Conservation (phyloP, 345 rosid genomes). For the Pugionium cornutum region DNA sequence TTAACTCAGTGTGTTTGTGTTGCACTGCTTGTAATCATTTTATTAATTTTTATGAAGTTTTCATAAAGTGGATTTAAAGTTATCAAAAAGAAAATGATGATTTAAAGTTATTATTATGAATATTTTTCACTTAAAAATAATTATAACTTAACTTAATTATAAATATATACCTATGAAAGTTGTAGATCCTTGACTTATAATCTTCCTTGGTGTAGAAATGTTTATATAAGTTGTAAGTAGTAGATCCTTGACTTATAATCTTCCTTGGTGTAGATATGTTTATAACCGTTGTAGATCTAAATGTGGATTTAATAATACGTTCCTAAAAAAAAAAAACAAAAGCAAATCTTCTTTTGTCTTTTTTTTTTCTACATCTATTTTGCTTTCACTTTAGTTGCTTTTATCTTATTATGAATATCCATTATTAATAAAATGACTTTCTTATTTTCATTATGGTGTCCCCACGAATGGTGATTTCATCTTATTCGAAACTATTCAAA, state of each 20-base stretch:
- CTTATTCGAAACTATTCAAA: constrained; percentile 7
- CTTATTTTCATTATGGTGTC: not conserved
- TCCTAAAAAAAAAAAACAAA: constrained; percentile 7
- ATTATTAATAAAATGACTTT: constrained; percentile 22
- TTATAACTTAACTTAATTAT: no score
- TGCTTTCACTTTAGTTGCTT: not conserved
- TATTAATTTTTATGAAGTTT: no score
- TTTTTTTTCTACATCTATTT: not conserved
- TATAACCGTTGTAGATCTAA: no score
- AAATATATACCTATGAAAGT: no score
- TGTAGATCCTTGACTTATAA: no score
- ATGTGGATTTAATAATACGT: no score
- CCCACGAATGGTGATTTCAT: constrained; percentile 23
- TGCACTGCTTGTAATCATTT: not conserved
- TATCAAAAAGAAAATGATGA: not conserved
- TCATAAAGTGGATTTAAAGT: no score
- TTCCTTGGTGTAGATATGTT: no score
- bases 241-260: not conserved
- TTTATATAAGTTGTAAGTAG: not conserved
- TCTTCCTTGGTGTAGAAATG: no score
- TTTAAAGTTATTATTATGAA: no score
- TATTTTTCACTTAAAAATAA: no score
- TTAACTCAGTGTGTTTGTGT: not conserved
- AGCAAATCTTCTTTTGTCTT: constrained; percentile 15
- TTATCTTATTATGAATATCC: constrained; percentile 34